A percentile compares a stretch with the other conserved stretches of the same genome.
These are phyloP conservation scores for Geotrichum phurueaensis DNA, from an alignment of 1,139 yeast species.

Conservation along the genomic window DNA sequence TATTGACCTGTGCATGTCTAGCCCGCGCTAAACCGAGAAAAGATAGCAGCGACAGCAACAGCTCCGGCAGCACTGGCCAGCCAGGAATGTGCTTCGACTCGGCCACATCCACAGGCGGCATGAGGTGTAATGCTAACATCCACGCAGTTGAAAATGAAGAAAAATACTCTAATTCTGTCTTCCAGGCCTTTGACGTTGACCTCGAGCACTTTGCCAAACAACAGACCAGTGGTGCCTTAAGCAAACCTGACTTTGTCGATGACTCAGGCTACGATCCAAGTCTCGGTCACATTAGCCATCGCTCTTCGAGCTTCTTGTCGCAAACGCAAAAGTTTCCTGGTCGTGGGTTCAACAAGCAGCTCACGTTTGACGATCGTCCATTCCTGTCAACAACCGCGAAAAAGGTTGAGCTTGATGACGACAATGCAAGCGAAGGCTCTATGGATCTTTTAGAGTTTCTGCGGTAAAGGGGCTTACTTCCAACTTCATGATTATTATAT, in stretches of 20 bases:
- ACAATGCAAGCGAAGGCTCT: constrained; percentile 17
- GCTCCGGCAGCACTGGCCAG: background rate
- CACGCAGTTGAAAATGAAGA: background rate
- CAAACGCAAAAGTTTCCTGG: background rate
- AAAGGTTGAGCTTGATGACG: constrained; percentile 15
- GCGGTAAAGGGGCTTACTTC: constrained; percentile 5
- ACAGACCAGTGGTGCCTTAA: background rate
- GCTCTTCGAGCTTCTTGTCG: background rate
- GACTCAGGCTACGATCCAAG: background rate
- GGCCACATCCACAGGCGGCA: background rate
- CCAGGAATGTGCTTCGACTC: background rate
- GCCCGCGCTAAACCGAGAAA: background rate
- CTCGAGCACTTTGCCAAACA: constrained; percentile 12
- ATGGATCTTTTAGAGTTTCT: constrained; percentile 23
- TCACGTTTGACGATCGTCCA: constrained; percentile 3
- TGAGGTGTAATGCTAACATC: background rate
- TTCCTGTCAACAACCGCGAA: constrained; percentile 16
- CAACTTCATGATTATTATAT: background rate
- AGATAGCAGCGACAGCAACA: background rate
- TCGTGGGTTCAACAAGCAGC: background rate
- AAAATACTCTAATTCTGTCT: background rate
- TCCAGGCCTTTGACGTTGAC: constrained; percentile 9
- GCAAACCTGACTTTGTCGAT: background rate
- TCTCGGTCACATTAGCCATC: background rate
- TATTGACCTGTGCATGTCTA: constrained; percentile 6